Conservation (phyloP, 805 yeast genomes). For the Candida andamanensis region DNA sequence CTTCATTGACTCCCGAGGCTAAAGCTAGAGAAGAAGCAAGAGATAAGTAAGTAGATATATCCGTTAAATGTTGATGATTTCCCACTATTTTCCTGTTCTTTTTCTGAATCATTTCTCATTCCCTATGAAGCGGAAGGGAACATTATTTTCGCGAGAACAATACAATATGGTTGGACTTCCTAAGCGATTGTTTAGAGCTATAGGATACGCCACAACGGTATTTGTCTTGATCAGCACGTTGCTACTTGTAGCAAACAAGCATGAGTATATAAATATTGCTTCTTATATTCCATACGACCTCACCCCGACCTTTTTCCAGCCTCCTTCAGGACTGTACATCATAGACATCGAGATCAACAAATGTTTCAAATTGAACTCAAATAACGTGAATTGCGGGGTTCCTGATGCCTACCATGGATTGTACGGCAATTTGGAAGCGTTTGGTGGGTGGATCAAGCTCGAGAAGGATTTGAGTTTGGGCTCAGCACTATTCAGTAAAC, state of each 20-base stretch:
- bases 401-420: slow-evolving; percentile 20
- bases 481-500: slow-evolving; percentile 37
- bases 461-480: slow-evolving; percentile 46
- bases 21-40: slow-evolving; percentile 20
- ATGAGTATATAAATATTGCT: slow-evolving; percentile 23
- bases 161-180: slow-evolving; percentile 15
- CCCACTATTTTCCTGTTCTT: too few relatives aligned
- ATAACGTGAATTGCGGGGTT: slow-evolving; percentile 20
- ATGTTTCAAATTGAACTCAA: slow-evolving; percentile 20
- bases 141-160: too few relatives aligned
- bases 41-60: not conserved
- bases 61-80: too few relatives aligned
- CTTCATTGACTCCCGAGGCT: slow-evolving; percentile 30
- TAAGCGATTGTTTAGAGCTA: slow-evolving; percentile 25
- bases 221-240: slow-evolving; percentile 16
- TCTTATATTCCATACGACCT: slow-evolving; percentile 22
- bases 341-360: slow-evolving; percentile 38
- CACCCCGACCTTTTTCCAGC: slow-evolving; percentile 39
- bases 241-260: slow-evolving; percentile 35
- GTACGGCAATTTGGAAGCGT: slow-evolving; percentile 17
- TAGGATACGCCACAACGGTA: slow-evolving; percentile 16
- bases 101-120: not conserved
- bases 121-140: not conserved
- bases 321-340: slow-evolving; percentile 32
- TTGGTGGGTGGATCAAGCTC: slow-evolving; percentile 37